Base-by-base conservation (phyloP, 495 filamentous ascomycete species). In the Bombardia bombarda region DNA sequence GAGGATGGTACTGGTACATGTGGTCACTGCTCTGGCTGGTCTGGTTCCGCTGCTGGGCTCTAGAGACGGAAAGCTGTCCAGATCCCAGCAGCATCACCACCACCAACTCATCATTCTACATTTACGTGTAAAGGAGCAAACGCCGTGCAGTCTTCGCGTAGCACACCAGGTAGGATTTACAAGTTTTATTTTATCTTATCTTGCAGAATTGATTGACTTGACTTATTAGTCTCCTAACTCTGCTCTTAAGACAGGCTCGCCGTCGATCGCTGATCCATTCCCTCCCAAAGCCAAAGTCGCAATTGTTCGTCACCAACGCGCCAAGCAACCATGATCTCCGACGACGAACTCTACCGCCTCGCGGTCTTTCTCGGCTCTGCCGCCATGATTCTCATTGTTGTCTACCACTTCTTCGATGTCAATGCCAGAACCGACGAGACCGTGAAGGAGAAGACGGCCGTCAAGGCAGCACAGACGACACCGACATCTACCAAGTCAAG, bases 341-440 rank as follows among this genome's bases (percentile, higher is more conserved):
- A 92, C 79, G 68, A 80, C 50, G 82, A 88, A 41, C 79, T 92
- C 54, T 86, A 87, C 69, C 73, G 75, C 21, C 81, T 99, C 18
- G 90, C 92, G 65, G 81, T 95, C 60, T 90, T 95, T 65, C 85
- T 97, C 43, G 92, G 93, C 67, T 88, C 80, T 32, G 74, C 82
- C 24, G 79, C 92, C 53, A 92, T 96, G 89, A 77, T 95, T 41
- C 78, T 99, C 50, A 95, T 95, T 36, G 80, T 97, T 33, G 66
- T 95, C 16, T 97, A 97, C 74, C 88, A 95, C 68, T 97, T 93
- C 73, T 82, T 99, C 53, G 90, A 96, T 57, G 79, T 96, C 72
- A 98, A 98, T 62, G 79, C 89, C 25, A 86, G 34, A 73, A 40
- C 23, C 32, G 53, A 39, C 25, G 66, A 72, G 12, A 73, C 80